Evolutionary conservation across 2,329 filamentous ascomycete species (phyloP).

Genomic region (Fonsecaea pedrosoi): DNA sequence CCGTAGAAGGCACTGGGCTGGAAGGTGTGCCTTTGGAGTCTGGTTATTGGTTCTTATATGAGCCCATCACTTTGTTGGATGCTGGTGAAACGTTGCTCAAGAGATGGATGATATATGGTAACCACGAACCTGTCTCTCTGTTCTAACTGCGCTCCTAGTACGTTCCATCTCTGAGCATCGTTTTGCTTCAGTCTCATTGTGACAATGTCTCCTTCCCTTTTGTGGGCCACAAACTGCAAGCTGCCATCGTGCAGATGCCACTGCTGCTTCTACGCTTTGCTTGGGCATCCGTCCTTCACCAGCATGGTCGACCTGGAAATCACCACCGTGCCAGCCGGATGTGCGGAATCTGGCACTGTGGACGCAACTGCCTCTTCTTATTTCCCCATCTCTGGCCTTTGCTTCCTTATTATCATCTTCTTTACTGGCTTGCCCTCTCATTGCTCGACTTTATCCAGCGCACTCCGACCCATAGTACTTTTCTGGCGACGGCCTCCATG

Average conservation of each 20-base stretch:
- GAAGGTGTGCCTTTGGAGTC: neutral
- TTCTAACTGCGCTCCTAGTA: neutral
- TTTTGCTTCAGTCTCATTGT: neutral
- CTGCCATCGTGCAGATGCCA: conserved; percentile 9
- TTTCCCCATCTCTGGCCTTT: neutral
- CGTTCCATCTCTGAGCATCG: neutral
- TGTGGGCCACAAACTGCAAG: conserved; percentile 4
- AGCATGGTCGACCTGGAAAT: neutral
- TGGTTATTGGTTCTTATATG: neutral
- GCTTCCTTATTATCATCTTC: neutral
- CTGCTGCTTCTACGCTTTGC: neutral
- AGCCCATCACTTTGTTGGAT: neutral
- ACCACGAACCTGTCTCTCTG: neutral
- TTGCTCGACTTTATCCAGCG: conserved; percentile 4
- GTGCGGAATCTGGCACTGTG: neutral
- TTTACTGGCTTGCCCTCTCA: neutral
- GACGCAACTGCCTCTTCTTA: conserved; percentile 5
- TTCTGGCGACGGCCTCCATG: conserved; percentile 11
- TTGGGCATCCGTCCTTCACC: conserved; percentile 6
- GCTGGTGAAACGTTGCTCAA: neutral
- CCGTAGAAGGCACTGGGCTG: neutral
- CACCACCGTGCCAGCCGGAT: neutral
- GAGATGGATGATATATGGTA: neutral
- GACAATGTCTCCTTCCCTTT: neutral
- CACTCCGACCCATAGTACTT: conserved; percentile 9